Percentiles rank a stretch among this genome's conserved stretches.
Evolutionary conservation across 352 stramenopile genomes (phyloP).

Genomic region (Pelagophyceae sp.): DNA sequence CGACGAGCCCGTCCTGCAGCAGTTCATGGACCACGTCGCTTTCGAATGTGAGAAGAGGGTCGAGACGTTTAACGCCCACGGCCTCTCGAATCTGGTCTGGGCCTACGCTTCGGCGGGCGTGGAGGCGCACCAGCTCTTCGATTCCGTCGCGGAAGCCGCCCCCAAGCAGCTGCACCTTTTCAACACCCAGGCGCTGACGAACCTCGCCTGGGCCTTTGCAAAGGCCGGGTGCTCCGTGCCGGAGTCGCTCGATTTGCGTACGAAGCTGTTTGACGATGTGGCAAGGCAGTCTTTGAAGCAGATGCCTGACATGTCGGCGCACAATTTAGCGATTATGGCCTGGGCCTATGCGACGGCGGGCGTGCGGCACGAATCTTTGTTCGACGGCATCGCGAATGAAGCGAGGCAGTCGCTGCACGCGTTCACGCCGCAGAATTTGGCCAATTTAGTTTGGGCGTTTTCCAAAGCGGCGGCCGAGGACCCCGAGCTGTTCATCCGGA

Average conservation of each 20-base stretch:
- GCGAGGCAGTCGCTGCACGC: neutral
- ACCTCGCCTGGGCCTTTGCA: neutral
- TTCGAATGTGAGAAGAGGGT: too few species aligned
- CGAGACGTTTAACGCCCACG: neutral
- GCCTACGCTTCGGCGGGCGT: conserved; percentile 2
- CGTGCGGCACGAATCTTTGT: neutral
- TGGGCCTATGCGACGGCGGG: neutral
- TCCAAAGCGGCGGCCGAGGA: neutral
- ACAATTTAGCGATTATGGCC: neutral
- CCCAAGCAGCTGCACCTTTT: neutral
- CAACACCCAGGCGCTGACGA: neutral
- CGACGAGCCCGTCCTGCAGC: too few species aligned
- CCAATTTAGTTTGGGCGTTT: neutral
- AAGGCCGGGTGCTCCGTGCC: conserved; percentile 5
- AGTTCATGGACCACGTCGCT: too few species aligned
- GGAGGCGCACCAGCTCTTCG: neutral
- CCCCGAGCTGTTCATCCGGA: neutral
- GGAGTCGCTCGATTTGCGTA: too few species aligned
- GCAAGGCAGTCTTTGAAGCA: too few species aligned
- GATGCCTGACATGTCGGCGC: too few species aligned
- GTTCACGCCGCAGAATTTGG: conserved; percentile 8
- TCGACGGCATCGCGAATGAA: neutral
- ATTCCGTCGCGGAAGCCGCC: neutral
- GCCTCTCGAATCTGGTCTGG: neutral
- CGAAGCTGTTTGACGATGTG: neutral